A percentile compares a stretch with the other conserved stretches of the same genome.
phyloP scores from a whole-genome alignment of 345 rosid species.

The Eucalyptus camaldulensis region DNA sequence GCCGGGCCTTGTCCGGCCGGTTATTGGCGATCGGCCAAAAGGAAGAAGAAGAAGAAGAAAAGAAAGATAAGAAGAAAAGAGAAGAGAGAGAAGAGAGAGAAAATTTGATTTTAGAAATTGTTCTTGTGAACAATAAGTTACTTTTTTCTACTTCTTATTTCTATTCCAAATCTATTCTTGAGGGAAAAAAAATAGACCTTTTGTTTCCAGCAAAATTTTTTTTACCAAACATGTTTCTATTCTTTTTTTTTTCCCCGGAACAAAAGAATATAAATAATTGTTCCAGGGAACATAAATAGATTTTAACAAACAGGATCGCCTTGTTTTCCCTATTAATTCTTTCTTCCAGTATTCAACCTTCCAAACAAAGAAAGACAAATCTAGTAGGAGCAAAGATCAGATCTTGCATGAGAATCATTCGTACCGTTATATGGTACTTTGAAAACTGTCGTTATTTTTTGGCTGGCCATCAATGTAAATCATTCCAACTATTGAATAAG shows the following conservation, averaged over 20 bases:
- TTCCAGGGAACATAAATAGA: fast-evolving
- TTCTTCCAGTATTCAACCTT: neutral
- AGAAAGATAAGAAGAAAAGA: too few relatives aligned
- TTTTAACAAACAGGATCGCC: neutral
- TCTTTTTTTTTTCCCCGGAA: fast-evolving
- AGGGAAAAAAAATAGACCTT: fast-evolving
- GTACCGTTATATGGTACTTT: neutral
- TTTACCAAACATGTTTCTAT: too few relatives aligned
- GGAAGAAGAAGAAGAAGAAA: too few relatives aligned
- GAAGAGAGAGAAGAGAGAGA: too few relatives aligned
- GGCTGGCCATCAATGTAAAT: neutral
- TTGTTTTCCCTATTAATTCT: neutral
- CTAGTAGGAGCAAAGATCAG: neutral
- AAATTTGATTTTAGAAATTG: too few relatives aligned
- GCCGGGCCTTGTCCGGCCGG: fast-evolving
- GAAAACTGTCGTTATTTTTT: neutral
- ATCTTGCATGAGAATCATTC: neutral
- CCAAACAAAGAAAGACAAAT: neutral
- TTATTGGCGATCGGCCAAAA: fast-evolving
- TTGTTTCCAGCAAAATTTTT: fast-evolving
- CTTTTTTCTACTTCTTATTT: too few relatives aligned
- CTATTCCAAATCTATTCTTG: too few relatives aligned
- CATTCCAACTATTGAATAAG: neutral
- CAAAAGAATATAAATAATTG: too few relatives aligned
- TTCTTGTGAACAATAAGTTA: fast-evolving